These are phyloP conservation scores for Mimosa pudica DNA, from an alignment of 306 rosid genomes.

Conservation along the genomic window DNA sequence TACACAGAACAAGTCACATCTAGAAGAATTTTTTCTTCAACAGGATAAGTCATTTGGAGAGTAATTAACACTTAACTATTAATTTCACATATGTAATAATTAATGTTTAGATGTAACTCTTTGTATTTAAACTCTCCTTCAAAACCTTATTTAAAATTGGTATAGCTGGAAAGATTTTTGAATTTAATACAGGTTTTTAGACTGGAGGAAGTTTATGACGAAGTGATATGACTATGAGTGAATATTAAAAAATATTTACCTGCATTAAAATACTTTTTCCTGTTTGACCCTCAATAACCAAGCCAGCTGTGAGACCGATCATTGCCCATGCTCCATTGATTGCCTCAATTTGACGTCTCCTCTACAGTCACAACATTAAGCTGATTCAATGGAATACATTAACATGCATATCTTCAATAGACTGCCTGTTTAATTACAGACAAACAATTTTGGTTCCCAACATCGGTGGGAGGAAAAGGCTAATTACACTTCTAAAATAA, in stretches of 20 bases:
- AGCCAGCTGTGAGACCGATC: constrained; percentile 87
- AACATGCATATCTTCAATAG: constrained; percentile 21
- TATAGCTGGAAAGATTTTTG: too few species aligned
- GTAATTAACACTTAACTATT: too few species aligned
- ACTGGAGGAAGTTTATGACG: neutral
- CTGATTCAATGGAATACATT: constrained; percentile 30
- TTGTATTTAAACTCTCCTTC: too few species aligned
- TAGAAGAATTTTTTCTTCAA: too few species aligned
- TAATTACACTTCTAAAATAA: constrained; percentile 10
- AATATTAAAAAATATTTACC: constrained; percentile 45
- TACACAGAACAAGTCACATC: too few species aligned
- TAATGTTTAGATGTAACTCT: too few species aligned
- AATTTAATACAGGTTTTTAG: too few species aligned
- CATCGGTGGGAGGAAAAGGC: constrained; percentile 11
- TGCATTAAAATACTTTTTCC: constrained; percentile 75
- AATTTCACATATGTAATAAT: too few species aligned
- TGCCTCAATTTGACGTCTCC: constrained; percentile 84
- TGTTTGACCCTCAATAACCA: constrained; percentile 81
- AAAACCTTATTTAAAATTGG: too few species aligned
- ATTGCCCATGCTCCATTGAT: constrained; percentile 98
- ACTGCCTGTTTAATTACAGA: constrained; percentile 20
- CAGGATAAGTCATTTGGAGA: too few species aligned
- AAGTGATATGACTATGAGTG: neutral
- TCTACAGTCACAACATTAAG: constrained; percentile 52
- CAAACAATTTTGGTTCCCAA: constrained; percentile 8